Base-by-base conservation (phyloP, 495 filamentous ascomycete species). In the Rhizodiscina lignyota region DNA sequence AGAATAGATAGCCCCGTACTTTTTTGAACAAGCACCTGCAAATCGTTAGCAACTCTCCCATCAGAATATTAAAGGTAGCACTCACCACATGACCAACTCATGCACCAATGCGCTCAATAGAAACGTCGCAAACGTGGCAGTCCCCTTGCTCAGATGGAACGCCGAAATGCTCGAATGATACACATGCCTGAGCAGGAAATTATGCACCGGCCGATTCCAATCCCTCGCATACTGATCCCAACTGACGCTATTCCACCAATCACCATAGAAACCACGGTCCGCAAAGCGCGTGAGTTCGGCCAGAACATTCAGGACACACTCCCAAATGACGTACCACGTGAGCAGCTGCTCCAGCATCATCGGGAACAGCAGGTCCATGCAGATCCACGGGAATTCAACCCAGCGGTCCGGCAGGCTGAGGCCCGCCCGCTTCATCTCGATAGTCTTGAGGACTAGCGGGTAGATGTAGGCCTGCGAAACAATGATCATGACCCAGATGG, bases 21-120 rank as follows among this genome's bases (percentile, higher is more conserved):
- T 80, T 79, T 55, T 74, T 74, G 47, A 84, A 84, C 36, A 84
- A 67, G 35, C 74, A 74, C n/a, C n/a, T n/a, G n/a, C n/a, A n/a
- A n/a, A n/a, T n/a, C n/a, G n/a, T n/a, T n/a, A n/a, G n/a, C n/a
- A n/a, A n/a, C n/a, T n/a, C n/a, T n/a, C n/a, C n/a, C n/a, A n/a
- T n/a, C n/a, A n/a, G n/a, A n/a, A n/a, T n/a, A n/a, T n/a, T n/a
- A n/a, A n/a, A n/a, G n/a, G n/a, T n/a, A n/a, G n/a, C n/a, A n/a
- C n/a, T n/a, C n/a, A n/a, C 58, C 72, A 70, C 79, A 83, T 83
- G 41, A 82, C 60, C 23, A 83, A 58, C 51, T 83, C 79, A 44
- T 84, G 79, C 16, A 81, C 67, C 39, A 70, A 64, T 1, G 78
- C 75, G 11, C 62, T 69, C 10, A 84, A 49, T 34, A 82, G 63